These are phyloP conservation scores for Phytophthora uliginosa DNA, from an alignment of 352 stramenopile genomes.

Conservation along the genomic window DNA sequence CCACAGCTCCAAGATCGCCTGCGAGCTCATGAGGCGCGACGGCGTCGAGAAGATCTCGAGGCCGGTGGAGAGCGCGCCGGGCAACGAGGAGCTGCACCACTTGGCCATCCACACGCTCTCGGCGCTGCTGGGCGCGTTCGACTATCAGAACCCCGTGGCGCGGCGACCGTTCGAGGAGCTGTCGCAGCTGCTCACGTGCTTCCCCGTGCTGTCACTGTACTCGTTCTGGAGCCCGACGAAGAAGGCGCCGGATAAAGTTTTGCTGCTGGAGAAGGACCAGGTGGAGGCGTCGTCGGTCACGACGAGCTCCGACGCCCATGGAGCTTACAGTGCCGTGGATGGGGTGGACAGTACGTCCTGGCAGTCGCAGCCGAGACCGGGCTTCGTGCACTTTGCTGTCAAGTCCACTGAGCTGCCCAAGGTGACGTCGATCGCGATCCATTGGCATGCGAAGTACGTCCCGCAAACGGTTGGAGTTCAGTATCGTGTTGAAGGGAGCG, in stretches of 20 bases:
- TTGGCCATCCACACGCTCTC: slow-evolving; percentile 86
- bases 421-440: slow-evolving; percentile 72
- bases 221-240: slow-evolving; percentile 89
- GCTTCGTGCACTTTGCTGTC: slow-evolving; percentile 63
- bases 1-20: slow-evolving; percentile 78
- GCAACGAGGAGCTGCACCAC: slow-evolving; percentile 82
- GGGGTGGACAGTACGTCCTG: slow-evolving; percentile 71
- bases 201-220: slow-evolving; percentile 83
- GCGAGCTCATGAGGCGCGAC: slow-evolving; percentile 62
- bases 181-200: slow-evolving; percentile 76
- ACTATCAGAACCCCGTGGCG: slow-evolving; percentile 62
- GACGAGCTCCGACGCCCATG: slow-evolving; percentile 56
- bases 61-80: slow-evolving; percentile 42
- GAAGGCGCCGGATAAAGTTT: slow-evolving; percentile 62
- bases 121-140: slow-evolving; percentile 75
- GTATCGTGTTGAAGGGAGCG: slow-evolving; percentile 48
- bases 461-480: slow-evolving; percentile 69
- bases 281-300: slow-evolving; percentile 70
- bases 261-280: slow-evolving; percentile 51
- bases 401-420: slow-evolving; percentile 44
- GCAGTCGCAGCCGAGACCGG: slow-evolving; percentile 70
- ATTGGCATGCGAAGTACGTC: slow-evolving; percentile 78
- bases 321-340: slow-evolving; percentile 66
- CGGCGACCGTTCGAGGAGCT: slow-evolving; percentile 83
- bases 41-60: slow-evolving; percentile 50